Conservation (phyloP, 306 rosid genomes). For the Glycine latifolia region DNA sequence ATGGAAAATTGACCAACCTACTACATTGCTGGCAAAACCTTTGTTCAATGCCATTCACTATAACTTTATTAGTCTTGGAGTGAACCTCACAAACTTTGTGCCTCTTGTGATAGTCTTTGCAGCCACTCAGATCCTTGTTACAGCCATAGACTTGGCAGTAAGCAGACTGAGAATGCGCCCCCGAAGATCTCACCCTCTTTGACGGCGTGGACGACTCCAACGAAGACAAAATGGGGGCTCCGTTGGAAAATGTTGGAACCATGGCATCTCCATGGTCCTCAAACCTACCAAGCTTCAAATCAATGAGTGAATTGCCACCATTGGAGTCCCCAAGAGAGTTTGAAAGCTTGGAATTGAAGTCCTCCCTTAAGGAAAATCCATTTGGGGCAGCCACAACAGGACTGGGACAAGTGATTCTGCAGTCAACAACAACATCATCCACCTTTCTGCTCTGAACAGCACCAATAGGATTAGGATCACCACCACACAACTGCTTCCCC, state of each 20-base stretch:
- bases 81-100: constrained; percentile 93
- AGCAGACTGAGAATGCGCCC: constrained; percentile 56
- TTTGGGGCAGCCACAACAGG: constrained; percentile 43
- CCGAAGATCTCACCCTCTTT: constrained; percentile 62
- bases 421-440: constrained; percentile 39
- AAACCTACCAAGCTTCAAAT: constrained; percentile 79
- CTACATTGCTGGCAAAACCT: constrained; percentile 97
- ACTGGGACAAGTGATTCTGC: constrained; percentile 22
- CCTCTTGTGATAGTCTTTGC: constrained; percentile 89
- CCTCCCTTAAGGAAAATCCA: constrained; percentile 56
- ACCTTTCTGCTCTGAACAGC: constrained; percentile 49
- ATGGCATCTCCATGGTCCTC: constrained; percentile 58
- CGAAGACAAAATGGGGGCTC: constrained; percentile 56
- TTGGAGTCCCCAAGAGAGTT: constrained; percentile 60
- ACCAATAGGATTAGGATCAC: constrained; percentile 36
- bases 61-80: constrained; percentile 84
- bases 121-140: constrained; percentile 78
- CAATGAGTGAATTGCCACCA: constrained; percentile 69
- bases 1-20: constrained; percentile 60
- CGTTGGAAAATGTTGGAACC: constrained; percentile 51
- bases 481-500: constrained; percentile 57
- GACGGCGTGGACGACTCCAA: constrained; percentile 59
- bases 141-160: constrained; percentile 89
- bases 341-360: constrained; percentile 67
- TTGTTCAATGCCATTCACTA: constrained; percentile 80